These are phyloP conservation scores for Cladophialophora immunda DNA, from an alignment of 2,329 filamentous ascomycete species.

Conservation along the genomic window DNA sequence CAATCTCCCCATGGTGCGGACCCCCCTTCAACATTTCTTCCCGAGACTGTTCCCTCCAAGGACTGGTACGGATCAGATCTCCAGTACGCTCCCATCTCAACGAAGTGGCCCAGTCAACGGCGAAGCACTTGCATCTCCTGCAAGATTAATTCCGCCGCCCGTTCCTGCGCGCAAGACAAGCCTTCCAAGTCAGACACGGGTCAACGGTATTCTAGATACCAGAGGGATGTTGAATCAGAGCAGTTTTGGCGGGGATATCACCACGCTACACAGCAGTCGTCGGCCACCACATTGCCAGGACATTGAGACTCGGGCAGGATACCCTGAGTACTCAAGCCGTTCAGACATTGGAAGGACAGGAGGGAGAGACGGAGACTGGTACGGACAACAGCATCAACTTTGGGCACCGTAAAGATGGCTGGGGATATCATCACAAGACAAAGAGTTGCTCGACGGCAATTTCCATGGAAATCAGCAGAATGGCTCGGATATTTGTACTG, in stretches of 20 bases:
- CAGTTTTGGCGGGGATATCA: background rate
- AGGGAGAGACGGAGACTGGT: constrained; percentile 1
- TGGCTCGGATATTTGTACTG: background rate
- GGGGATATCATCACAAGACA: background rate
- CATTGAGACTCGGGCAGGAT: background rate
- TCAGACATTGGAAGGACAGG: background rate
- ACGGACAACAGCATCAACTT: constrained; percentile 9
- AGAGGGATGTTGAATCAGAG: background rate
- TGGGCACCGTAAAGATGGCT: constrained; percentile 1
- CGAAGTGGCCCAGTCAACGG: constrained; percentile 13
- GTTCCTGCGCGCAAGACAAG: background rate
- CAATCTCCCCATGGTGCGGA: constrained; percentile 50
- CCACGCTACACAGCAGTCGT: background rate
- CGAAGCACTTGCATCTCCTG: constrained; percentile 15
- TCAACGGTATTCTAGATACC: background rate
- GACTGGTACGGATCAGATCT: constrained; percentile 22
- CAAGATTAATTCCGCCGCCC: constrained; percentile 10
- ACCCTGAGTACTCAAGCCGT: background rate
- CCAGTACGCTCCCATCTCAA: constrained; percentile 17
- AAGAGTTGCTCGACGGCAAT: background rate
- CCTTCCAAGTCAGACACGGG: constrained; percentile 19
- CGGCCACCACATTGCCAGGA: background rate
- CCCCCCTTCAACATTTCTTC: constrained; percentile 42
- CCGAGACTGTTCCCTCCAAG: constrained; percentile 32
- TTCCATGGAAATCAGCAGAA: background rate